Base-by-base conservation (phyloP, 768 basidiomycete species). In the Brasilioporus rufonigricans region DNA sequence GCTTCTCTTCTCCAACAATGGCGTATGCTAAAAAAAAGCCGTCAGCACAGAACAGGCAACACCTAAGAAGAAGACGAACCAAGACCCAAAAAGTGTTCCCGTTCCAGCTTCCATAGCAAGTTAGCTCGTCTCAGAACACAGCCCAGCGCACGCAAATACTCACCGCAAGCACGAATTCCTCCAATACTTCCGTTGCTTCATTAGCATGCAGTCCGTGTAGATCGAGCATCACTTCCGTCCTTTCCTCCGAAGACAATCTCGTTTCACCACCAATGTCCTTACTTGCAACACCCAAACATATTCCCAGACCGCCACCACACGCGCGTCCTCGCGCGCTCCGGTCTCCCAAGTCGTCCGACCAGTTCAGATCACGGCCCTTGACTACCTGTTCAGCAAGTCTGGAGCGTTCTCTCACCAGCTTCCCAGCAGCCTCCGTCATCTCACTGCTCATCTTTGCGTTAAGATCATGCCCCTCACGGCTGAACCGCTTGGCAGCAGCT, bases 1-100 rank as follows among this genome's bases (percentile, higher is more conserved):
- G 96, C 71, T 94, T 96, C 71, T 96, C 92, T 73, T 98, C 93
- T 19, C 97, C 96, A 7, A 98, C 91, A 41, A 99, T 79, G 19
- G 92, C 74, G 68, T 89, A 99, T 6, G 91, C 93, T 89, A 61
- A 35, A 60, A 35, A 60, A 29, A 27, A 46, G 48, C 32, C 32
- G 44, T 59, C 33, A 61, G 52, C 24, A 59, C 40, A 55, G 46
- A 36, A 44, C 23, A 32, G 33, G 16, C 31, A 35, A 7, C 41
- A 44, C 29, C 32, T 19, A 44, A 44, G 14, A 32, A 56, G 54
- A 72, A 82, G 61, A 24, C 64, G 53, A 58, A 91, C 90, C 87
- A 52, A 97, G 74, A 8, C 95, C 96, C 65, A 87, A 85, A 73
- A 85, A 96, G 66, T 87, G 85, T 67, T 97, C 94, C 24, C 79